These are phyloP conservation scores for Penicillium paneum DNA, from an alignment of 2,329 filamentous ascomycete genomes.

Conservation along the genomic window DNA sequence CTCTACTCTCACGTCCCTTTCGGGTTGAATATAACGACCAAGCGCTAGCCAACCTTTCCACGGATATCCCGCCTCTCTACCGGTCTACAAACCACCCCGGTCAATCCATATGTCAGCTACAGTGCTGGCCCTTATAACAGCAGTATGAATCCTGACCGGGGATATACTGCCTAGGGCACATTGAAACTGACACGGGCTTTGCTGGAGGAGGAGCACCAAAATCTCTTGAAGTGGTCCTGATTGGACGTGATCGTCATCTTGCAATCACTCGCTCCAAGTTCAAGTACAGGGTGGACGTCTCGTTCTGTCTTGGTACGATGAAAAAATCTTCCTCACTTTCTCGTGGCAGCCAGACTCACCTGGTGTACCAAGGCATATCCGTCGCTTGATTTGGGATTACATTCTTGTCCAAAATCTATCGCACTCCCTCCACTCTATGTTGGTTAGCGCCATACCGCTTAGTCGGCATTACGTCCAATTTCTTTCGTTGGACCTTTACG, in stretches of 20 bases:
- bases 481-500: too few species aligned
- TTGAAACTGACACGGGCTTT: background rate
- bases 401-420: too few species aligned
- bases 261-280: background rate
- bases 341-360: background rate
- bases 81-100: background rate
- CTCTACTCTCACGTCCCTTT: background rate
- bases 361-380: background rate
- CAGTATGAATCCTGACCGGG: accelerated
- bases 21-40: background rate
- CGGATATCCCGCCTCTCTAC: background rate
- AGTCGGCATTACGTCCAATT: too few species aligned
- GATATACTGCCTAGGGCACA: background rate
- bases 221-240: too few species aligned
- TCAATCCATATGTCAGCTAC: background rate
- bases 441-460: too few species aligned
- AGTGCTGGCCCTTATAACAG: accelerated
- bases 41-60: background rate
- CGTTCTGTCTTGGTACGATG: too few species aligned
- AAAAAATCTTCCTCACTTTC: background rate
- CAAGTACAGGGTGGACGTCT: background rate
- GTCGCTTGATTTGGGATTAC: background rate
- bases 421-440: too few species aligned
- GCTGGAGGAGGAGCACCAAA: background rate
- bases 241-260: background rate